These are phyloP conservation scores for Cladosporium sp. DNA, from an alignment of 2,329 filamentous ascomycete species.

Conservation along the genomic window DNA sequence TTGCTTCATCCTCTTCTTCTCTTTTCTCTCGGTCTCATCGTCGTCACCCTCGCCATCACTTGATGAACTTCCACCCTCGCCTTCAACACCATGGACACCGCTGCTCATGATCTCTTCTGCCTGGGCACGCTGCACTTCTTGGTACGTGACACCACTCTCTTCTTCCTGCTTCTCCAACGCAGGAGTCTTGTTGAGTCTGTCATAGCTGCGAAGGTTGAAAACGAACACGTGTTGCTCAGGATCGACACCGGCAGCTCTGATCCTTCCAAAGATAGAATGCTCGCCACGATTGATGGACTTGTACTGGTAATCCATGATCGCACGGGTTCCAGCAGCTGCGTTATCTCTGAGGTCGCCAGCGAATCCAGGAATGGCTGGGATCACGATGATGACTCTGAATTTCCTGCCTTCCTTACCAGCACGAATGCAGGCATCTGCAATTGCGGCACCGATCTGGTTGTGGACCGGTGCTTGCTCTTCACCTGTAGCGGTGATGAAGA, in stretches of 20 bases:
- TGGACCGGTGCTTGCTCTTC: slow-evolving; percentile 83
- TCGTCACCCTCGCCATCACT: slow-evolving; percentile 30
- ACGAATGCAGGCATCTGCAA: slow-evolving; percentile 84
- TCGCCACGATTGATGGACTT: slow-evolving; percentile 92
- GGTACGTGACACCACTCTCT: slow-evolving; percentile 78
- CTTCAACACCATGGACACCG: slow-evolving; percentile 64
- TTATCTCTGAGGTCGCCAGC: slow-evolving; percentile 84
- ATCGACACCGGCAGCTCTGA: slow-evolving; percentile 73
- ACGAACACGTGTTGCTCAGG: slow-evolving; percentile 82
- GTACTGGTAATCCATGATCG: slow-evolving; percentile 99
- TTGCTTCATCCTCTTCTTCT: slow-evolving; percentile 47
- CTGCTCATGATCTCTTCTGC: slow-evolving; percentile 84
- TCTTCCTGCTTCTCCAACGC: slow-evolving; percentile 74
- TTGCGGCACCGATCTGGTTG: slow-evolving; percentile 84
- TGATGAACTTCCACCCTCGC: slow-evolving; percentile 34
- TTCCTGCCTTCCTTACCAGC: slow-evolving; percentile 82
- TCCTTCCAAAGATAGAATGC: slow-evolving; percentile 83
- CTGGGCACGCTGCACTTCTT: slow-evolving; percentile 82
- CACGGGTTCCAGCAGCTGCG: slow-evolving; percentile 80
- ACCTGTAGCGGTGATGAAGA: slow-evolving; percentile 94
- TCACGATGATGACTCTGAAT: slow-evolving; percentile 86
- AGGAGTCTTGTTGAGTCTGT: slow-evolving; percentile 82
- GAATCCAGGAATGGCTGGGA: slow-evolving; percentile 91
- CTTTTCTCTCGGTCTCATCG: slow-evolving; percentile 38
- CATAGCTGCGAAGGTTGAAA: slow-evolving; percentile 92